Conservation (phyloP, 768 basidiomycete species). For the Lentinus tigrinus region DNA sequence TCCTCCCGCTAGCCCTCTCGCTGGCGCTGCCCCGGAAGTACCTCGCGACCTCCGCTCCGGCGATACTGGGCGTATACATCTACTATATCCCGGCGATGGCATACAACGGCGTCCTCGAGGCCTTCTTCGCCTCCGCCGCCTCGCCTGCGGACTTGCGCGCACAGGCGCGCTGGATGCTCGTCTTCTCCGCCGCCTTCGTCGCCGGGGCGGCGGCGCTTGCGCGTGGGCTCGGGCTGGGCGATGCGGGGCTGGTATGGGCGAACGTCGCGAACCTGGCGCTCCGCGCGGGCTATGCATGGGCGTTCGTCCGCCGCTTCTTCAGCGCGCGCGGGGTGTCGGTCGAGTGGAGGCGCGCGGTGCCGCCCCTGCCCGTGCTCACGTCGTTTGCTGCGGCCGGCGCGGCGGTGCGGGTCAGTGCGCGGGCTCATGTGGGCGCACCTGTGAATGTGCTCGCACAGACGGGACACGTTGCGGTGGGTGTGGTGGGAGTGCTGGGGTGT, state of each 20-base stretch:
- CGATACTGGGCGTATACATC: slow-evolving; percentile 76
- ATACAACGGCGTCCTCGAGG: slow-evolving; percentile 89
- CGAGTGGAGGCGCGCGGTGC: slow-evolving; percentile 23
- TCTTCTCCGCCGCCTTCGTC: slow-evolving; percentile 71
- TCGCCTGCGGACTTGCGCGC: slow-evolving; percentile 58
- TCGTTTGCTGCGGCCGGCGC: slow-evolving; percentile 25
- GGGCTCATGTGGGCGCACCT: slow-evolving; percentile 11
- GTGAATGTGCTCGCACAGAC: slow-evolving; percentile 24
- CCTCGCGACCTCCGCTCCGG: slow-evolving; percentile 73
- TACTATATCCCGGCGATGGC: slow-evolving; percentile 90
- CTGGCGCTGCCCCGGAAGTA: slow-evolving; percentile 73
- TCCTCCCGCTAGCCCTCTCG: slow-evolving; percentile 65
- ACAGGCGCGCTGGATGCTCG: slow-evolving; percentile 85
- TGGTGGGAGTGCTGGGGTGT: slow-evolving; percentile 21
- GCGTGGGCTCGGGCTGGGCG: slow-evolving; percentile 47
- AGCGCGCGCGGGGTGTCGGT: slow-evolving; percentile 13
- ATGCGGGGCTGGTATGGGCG: slow-evolving; percentile 71
- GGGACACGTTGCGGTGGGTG: slow-evolving; percentile 28
- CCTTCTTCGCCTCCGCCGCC: slow-evolving; percentile 83
- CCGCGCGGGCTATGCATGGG: slow-evolving; percentile 59
- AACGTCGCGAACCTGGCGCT: slow-evolving; percentile 68
- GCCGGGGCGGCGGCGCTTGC: slow-evolving; percentile 48
- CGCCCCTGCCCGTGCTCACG: slow-evolving; percentile 24
- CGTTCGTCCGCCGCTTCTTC: slow-evolving; percentile 53
- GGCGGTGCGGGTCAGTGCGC: slow-evolving; percentile 26